Evolutionary conservation across 305 asterid genomes (phyloP), one percentile per base, ranked within the genome.

Genomic region (Ilex paraguariensis): DNA sequence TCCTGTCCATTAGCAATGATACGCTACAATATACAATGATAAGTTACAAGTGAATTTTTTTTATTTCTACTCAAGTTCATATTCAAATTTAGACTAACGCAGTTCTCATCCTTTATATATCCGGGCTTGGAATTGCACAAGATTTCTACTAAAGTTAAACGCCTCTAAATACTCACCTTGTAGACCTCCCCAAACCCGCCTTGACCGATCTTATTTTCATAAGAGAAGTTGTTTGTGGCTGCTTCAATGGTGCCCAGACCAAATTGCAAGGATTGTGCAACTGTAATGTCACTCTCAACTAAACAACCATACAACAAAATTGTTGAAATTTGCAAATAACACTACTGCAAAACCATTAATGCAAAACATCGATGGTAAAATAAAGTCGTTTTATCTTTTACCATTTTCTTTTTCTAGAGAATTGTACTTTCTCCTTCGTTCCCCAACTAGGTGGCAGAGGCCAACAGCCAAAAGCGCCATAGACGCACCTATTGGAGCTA

Each of bases 151-250:
- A 21, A 21, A 21, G 28, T 21, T 21, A 21, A 21, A 21, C 1
- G 28, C 28, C 2, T 21, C 28, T 21, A 21, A 21, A 21, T 21
- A 21, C 28, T 21, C 28, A 21, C 84, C 88, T 75, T 72, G 53
- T 77, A 79, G 16, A 79, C 88, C 3, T 53, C 28, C 1, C 88
- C 85, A 60, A 79, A 82, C 73, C 85, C 85, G 11, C 87, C 87
- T 71, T 71, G 60, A 3, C 87, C 93, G 15, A 85, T 50, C 72
- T 67, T 80, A 52, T 73, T 76, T 60, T 62, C 28, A 0, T 49
- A 31, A 1, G 79, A 75, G 69, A 75, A 70, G 54, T 63, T 57
- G 32, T 65, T 70, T 0, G 92, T 82, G 13, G 85, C 88, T 15
- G 48, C 62, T 76, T 67, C 62, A 52, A 82, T 67, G 2, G 51